phyloP scores from a whole-genome alignment of 2,329 filamentous ascomycete species.

The Diaporthe ilicicola region DNA sequence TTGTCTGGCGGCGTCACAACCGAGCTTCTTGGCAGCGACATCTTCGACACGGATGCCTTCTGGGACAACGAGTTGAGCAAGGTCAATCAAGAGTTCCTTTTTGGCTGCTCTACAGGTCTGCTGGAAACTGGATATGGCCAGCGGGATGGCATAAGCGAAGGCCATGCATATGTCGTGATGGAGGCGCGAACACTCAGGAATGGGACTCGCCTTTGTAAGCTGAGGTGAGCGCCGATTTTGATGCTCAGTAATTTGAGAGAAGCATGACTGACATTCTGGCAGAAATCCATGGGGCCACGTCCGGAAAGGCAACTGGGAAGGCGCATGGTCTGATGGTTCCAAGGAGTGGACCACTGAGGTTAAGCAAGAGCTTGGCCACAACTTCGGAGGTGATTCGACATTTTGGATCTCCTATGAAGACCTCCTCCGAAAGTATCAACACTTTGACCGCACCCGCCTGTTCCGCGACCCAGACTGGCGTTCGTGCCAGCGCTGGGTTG shows the following conservation, averaged over 20 bases:
- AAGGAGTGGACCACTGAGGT: conserved; percentile 86
- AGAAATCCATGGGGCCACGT: conserved; percentile 81
- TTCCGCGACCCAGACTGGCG: conserved; percentile 64
- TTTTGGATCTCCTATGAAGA: conserved; percentile 69
- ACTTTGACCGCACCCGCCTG: conserved; percentile 66
- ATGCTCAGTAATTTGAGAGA: accelerated
- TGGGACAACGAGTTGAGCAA: conserved; percentile 82
- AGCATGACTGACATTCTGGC: conserved; percentile 36
- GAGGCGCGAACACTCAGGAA: conserved; percentile 62
- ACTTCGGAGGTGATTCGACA: conserved; percentile 79
- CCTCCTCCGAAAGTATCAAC: conserved; percentile 65
- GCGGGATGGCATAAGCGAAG: conserved; percentile 64
- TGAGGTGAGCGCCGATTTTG: conserved; percentile 48
- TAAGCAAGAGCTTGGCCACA: conserved; percentile 76
- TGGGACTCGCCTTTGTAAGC: conserved; percentile 68
- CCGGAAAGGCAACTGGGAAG: conserved; percentile 82
- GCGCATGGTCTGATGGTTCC: conserved; percentile 81
- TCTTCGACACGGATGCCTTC: conserved; percentile 79
- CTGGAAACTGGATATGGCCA: conserved; percentile 55
- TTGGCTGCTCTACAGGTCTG: conserved; percentile 65
- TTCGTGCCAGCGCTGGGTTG: conserved; percentile 54
- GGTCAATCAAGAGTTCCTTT: conserved; percentile 81
- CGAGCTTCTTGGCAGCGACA: conserved; percentile 71
- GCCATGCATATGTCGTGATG: conserved; percentile 70
- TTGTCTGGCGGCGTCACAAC: conserved; percentile 73